Evolutionary conservation across 2,329 filamentous ascomycete genomes (phyloP), one percentile per base, ranked within the genome.

Genomic region (Stagonosporopsis cucurbitacearum): DNA sequence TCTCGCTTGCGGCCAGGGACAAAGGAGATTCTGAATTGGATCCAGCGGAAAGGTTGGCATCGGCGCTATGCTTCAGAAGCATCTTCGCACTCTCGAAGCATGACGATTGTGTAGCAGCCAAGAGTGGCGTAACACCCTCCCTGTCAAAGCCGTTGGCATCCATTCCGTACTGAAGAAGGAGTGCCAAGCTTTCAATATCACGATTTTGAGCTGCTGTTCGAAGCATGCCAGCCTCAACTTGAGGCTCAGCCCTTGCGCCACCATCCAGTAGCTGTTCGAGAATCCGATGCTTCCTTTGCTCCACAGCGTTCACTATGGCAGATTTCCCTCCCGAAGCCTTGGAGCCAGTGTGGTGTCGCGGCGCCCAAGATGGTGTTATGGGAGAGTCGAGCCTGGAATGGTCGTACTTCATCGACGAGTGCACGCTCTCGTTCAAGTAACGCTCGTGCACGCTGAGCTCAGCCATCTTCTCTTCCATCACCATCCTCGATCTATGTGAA

Each of bases 261-360:
- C 69, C 62, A 13, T 74, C 69, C 7, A 74, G 62, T 12, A 74
- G 55, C 42, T 74, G 69, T 47, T 72, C 69, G 12, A 74, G 63
- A 12, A 84, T 84, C 11, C 86, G 85, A 58, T 89, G 88, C 73
- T 88, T 87, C 61, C 88, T 79, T 4, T 90, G 79, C 46, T 82
- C 82, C 0, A 86, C 84, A 3, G 81, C 85, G 20, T 84, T 82
- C 79, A 80, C 15, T 73, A 80, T 59, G 22, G 65, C 74, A 23
- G 65, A 64, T 54, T 74, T 77, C 8, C 75, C 71, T 30, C 69
- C 70, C 13, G 69, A 60, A 20, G 69, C 59, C 41, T 71, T 69
- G 6, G 71, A 70, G 12, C 63, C 59, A 7, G 60, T 54, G 6
- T 53, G 54, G 22, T 70, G 66, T 40, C 71, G 59, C 9, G 66